These are phyloP conservation scores for Capsella rubella DNA, from an alignment of 441 rosid genomes.

Conservation along the genomic window DNA sequence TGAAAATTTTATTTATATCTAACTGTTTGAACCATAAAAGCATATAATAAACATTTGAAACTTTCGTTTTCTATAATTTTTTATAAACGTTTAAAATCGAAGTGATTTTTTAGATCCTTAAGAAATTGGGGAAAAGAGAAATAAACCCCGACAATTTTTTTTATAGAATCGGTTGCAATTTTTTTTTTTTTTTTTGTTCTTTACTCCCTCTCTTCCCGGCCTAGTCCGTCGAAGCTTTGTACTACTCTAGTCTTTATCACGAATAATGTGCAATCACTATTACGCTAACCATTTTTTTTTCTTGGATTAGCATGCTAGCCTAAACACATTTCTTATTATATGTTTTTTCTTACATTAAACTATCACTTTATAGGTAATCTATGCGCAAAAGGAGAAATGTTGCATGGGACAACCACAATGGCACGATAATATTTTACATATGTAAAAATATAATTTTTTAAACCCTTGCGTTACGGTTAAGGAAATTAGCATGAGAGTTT, in stretches of 20 bases:
- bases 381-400: too few relatives aligned
- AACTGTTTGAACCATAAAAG: neutral
- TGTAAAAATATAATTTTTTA: too few relatives aligned
- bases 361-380: too few relatives aligned
- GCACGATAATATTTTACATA: too few relatives aligned
- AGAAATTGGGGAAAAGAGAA: slow-evolving; percentile 11
- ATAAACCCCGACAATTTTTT: neutral
- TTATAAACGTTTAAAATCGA: neutral
- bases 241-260: neutral
- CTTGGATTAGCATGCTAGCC: neutral
- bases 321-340: neutral
- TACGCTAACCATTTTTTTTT: neutral
- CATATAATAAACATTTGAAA: neutral
- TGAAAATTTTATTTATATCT: neutral
- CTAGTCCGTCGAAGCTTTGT: neutral
- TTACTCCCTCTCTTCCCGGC: slow-evolving; percentile 3
- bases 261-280: neutral
- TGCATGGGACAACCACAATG: too few relatives aligned
- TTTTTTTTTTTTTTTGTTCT: neutral
- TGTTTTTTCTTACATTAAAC: too few relatives aligned
- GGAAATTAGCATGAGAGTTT: too few relatives aligned
- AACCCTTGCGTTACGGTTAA: too few relatives aligned
- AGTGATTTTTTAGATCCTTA: slow-evolving; percentile 1
- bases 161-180: neutral
- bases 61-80: neutral